phyloP scores from a whole-genome alignment of 2,329 filamentous ascomycete species.

The Botryosphaeria dothidea region DNA sequence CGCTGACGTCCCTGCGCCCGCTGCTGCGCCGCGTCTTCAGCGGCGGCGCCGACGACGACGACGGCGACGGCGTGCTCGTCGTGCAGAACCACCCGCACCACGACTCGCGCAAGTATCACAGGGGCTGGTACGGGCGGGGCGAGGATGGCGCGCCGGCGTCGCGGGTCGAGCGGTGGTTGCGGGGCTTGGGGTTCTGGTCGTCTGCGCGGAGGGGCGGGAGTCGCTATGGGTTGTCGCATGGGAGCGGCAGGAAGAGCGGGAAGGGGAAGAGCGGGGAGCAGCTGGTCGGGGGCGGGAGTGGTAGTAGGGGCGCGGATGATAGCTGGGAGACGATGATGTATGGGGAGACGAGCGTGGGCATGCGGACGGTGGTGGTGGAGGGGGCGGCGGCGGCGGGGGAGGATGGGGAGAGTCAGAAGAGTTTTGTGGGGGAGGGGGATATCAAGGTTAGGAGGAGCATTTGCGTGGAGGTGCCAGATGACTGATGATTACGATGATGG shows the following conservation, averaged over 20 bases:
- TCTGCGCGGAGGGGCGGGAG: no score
- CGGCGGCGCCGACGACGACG: neutral
- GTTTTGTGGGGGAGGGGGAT: neutral
- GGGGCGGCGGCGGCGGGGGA: neutral
- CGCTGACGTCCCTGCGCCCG: neutral
- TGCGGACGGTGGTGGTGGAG: neutral
- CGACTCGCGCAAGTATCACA: no score
- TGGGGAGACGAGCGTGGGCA: neutral
- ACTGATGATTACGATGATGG: neutral
- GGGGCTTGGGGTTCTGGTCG: no score
- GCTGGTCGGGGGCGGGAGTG: neutral
- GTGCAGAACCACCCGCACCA: neutral
- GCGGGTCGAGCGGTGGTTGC: no score
- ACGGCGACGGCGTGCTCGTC: neutral
- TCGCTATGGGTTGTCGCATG: no score
- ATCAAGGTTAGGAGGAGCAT: neutral
- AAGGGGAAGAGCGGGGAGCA: neutral
- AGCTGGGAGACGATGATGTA: neutral
- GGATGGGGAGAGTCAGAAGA: neutral
- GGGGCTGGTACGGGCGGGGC: no score
- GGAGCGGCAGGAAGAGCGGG: neutral
- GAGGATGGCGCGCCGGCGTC: no score
- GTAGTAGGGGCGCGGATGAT: neutral
- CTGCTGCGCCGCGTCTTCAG: neutral
- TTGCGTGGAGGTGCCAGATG: neutral